Conservation (phyloP, 176 grass and related monocot species). For the Rhynchospora pubera region DNA sequence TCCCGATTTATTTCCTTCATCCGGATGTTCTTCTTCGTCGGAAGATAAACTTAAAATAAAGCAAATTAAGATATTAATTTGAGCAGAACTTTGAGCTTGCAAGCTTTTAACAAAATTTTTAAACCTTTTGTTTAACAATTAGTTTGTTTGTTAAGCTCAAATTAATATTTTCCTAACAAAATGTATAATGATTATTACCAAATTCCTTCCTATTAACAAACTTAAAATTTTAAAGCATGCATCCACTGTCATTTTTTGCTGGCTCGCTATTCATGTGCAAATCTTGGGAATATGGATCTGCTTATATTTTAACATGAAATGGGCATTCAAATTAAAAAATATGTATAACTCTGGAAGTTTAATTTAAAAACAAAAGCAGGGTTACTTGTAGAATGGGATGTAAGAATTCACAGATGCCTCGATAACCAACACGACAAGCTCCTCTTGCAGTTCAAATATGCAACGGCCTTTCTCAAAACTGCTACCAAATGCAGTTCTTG, state of each 20-base stretch:
- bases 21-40: slow-evolving; percentile 22
- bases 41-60: slow-evolving; percentile 28
- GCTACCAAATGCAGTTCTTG: slow-evolving; percentile 50
- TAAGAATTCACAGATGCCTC: neutral
- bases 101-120: neutral
- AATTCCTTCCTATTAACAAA: neutral
- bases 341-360: neutral
- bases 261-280: neutral
- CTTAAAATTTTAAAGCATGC: neutral
- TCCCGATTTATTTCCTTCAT: slow-evolving; percentile 31
- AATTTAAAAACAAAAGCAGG: neutral
- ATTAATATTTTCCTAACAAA: neutral
- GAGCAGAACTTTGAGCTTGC: neutral
- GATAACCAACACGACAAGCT: slow-evolving; percentile 23
- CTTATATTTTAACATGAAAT: neutral
- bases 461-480: slow-evolving; percentile 42
- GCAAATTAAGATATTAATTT: neutral
- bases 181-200: neutral
- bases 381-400: slow-evolving; percentile 20
- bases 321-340: neutral
- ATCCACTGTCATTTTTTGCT: too few species aligned
- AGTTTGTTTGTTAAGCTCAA: neutral
- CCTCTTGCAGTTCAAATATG: slow-evolving; percentile 44
- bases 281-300: neutral
- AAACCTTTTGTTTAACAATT: neutral